phyloP scores from a whole-genome alignment of 2,329 filamentous ascomycete species.

The Clonostachys chloroleuca region DNA sequence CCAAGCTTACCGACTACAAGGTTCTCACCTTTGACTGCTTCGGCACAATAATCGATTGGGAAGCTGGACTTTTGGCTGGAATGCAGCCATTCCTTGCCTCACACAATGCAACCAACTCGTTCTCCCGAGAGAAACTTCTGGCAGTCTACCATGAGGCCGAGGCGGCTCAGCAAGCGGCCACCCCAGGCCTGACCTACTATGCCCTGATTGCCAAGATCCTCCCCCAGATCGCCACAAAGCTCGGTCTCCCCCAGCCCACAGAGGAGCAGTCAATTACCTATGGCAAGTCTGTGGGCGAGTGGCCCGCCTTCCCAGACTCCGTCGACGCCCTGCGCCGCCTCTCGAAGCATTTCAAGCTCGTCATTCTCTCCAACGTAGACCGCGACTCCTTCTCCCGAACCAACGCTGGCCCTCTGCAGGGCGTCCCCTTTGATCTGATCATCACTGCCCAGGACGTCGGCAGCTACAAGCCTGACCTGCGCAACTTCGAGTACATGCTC shows the following conservation, averaged over 20 bases:
- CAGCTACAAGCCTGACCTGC: constrained; percentile 62
- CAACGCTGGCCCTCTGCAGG: constrained; percentile 38
- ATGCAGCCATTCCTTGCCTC: constrained; percentile 44
- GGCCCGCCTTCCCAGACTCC: constrained; percentile 57
- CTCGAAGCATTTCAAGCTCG: constrained; percentile 47
- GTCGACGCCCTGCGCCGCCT: constrained; percentile 48
- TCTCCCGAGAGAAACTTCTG: constrained; percentile 30
- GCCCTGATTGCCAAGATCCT: constrained; percentile 48
- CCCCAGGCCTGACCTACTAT: constrained; percentile 56
- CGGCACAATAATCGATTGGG: constrained; percentile 78
- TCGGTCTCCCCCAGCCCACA: constrained; percentile 26
- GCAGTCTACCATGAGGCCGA: constrained; percentile 35
- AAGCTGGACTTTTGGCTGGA: constrained; percentile 54
- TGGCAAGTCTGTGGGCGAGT: constrained; percentile 45
- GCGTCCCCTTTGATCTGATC: constrained; percentile 52
- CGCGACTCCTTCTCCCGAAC: constrained; percentile 39
- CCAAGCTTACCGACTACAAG: constrained; percentile 15
- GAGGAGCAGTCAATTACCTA: constrained; percentile 40
- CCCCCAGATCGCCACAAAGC: constrained; percentile 36
- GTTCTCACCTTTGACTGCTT: constrained; percentile 73
- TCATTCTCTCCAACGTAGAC: constrained; percentile 55
- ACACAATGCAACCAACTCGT: constrained; percentile 9
- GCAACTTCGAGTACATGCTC: constrained; percentile 65
- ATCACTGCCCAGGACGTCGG: constrained; percentile 69
- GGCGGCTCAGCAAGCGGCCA: constrained; percentile 45